Conservation (phyloP, 108 stramenopile genomes). For the Nannochloropsis gaditana region DNA sequence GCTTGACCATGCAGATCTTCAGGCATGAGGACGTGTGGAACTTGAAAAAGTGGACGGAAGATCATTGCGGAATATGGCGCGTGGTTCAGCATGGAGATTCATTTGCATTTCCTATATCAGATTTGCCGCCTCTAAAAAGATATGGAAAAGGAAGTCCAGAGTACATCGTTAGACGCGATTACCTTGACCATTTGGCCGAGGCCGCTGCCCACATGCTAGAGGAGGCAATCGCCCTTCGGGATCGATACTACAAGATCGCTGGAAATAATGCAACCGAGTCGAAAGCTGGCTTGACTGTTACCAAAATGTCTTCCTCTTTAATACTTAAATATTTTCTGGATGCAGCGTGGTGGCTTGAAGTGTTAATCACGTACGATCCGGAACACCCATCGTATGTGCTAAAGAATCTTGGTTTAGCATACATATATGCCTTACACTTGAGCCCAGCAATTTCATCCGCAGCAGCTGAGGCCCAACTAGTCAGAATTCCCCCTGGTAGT, state of each 20-base stretch:
- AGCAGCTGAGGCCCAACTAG: neutral
- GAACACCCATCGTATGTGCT: neutral
- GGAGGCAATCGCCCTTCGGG: neutral
- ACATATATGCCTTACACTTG: neutral
- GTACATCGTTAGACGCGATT: constrained; percentile 3
- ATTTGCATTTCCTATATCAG: neutral
- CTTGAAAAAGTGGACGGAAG: neutral
- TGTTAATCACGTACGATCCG: neutral
- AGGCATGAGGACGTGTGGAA: constrained; percentile 10
- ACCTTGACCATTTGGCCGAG: constrained; percentile 5
- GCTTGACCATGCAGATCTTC: constrained; percentile 7
- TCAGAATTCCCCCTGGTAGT: neutral
- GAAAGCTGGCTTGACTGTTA: neutral
- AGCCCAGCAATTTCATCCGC: neutral
- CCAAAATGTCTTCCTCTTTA: neutral
- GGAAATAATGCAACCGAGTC: neutral
- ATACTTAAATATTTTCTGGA: neutral
- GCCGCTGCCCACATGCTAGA: neutral
- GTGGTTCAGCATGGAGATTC: neutral
- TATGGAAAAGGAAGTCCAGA: neutral
- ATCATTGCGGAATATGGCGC: neutral
- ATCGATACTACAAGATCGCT: neutral
- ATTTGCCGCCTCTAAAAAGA: neutral
- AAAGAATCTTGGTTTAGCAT: neutral
- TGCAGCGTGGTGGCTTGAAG: neutral